phyloP scores from a whole-genome alignment of 768 basidiomycete genomes.

The Suillus luteus region DNA sequence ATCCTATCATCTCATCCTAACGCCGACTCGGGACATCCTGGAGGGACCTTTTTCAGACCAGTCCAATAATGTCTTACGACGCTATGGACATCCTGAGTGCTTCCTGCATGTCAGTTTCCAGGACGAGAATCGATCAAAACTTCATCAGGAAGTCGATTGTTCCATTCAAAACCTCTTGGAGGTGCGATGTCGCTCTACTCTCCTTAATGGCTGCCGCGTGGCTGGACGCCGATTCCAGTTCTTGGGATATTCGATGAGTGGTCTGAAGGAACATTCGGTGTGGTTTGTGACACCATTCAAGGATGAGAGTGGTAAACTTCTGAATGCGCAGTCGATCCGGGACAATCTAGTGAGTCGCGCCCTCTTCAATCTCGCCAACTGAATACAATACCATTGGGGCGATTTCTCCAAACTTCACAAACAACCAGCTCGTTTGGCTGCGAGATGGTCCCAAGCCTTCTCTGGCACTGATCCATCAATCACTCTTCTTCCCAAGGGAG shows the following conservation, averaged over 20 bases:
- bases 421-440: constrained; percentile 49
- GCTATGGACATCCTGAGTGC: constrained; percentile 41
- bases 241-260: constrained; percentile 56
- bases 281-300: constrained; percentile 50
- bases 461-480: constrained; percentile 52
- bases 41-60: constrained; percentile 43
- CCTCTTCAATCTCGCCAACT: background rate
- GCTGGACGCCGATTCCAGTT: constrained; percentile 49
- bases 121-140: constrained; percentile 44
- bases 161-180: constrained; percentile 35
- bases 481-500: constrained; percentile 37
- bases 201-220: constrained; percentile 37
- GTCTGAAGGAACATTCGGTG: constrained; percentile 49
- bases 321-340: constrained; percentile 34
- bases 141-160: constrained; percentile 30
- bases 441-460: constrained; percentile 56
- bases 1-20: constrained; percentile 41
- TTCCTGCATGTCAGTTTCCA: constrained; percentile 53
- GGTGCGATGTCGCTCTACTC: constrained; percentile 34
- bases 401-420: constrained; percentile 38
- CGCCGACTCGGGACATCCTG: constrained; percentile 40
- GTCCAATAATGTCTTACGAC: constrained; percentile 40
- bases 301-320: constrained; percentile 21
- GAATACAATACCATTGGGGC: constrained; percentile 29
- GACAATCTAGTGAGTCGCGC: constrained; percentile 32